Evolutionary conservation across 768 basidiomycete species (phyloP).

Genomic region (Lyophyllum decastes): DNA sequence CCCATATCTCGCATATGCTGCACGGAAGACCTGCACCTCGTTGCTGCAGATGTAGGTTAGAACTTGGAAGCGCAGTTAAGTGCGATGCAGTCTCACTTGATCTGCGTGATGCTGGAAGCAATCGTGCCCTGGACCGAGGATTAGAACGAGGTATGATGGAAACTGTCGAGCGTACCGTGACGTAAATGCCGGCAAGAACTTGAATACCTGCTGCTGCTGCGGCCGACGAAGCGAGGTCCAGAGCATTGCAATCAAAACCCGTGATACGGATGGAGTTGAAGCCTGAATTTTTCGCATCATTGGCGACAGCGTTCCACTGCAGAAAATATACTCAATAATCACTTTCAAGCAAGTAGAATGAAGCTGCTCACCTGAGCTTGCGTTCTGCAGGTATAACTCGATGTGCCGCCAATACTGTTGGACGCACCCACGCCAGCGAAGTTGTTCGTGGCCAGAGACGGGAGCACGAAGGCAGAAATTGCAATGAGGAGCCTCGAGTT

Average conservation of each 20-base stretch:
- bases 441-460: constrained; percentile 27
- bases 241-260: constrained; percentile 38
- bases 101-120: constrained; percentile 22
- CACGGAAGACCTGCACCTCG: constrained; percentile 35
- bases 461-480: constrained; percentile 12
- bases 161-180: constrained; percentile 22
- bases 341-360: not conserved
- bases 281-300: constrained; percentile 28
- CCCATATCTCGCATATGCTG: constrained; percentile 32
- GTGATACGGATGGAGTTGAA: constrained; percentile 35
- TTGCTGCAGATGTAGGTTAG: constrained; percentile 21
- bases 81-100: constrained; percentile 26
- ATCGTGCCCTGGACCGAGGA: constrained; percentile 28
- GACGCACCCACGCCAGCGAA: constrained; percentile 34
- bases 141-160: not conserved
- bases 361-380: constrained; percentile 28
- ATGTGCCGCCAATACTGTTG: constrained; percentile 30
- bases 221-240: constrained; percentile 35
- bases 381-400: constrained; percentile 33
- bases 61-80: not conserved
- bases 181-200: constrained; percentile 36
- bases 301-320: constrained; percentile 38
- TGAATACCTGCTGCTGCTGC: constrained; percentile 29
- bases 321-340: not conserved
- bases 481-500: constrained; percentile 7